Percentiles rank a stretch among this genome's conserved stretches.
phyloP scores from a whole-genome alignment of 495 filamentous ascomycete genomes.

The Elasticomyces elasticus region DNA sequence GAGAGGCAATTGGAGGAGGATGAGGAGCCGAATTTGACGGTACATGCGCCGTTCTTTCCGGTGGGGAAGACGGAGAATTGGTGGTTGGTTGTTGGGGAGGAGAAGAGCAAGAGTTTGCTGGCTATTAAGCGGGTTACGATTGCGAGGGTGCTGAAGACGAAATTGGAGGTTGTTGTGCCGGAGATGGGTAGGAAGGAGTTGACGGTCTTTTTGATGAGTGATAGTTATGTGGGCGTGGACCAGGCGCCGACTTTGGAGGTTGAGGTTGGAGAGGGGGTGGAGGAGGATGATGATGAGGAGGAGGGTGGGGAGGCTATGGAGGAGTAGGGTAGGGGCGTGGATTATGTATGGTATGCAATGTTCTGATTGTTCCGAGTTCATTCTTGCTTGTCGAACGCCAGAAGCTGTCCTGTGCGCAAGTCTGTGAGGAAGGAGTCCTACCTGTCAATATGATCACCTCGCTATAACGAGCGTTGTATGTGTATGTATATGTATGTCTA shows the following conservation, averaged over 20 bases:
- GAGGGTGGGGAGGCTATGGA: constrained; percentile 33
- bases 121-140: constrained; percentile 94
- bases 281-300: constrained; percentile 82
- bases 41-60: constrained; percentile 95
- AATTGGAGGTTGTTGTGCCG: constrained; percentile 80
- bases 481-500: too few species aligned
- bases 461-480: too few species aligned
- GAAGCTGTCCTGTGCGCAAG: too few species aligned
- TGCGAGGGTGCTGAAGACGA: constrained; percentile 61
- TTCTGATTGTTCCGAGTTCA: neutral
- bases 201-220: constrained; percentile 90
- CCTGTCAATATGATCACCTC: too few species aligned
- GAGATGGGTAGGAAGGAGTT: constrained; percentile 76
- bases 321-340: neutral
- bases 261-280: constrained; percentile 82
- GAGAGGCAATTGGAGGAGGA: constrained; percentile 68
- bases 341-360: neutral
- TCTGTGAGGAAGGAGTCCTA: too few species aligned
- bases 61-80: constrained; percentile 92
- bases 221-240: constrained; percentile 95
- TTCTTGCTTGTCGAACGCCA: neutral
- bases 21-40: constrained; percentile 67
- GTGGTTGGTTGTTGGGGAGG: constrained; percentile 87
- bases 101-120: constrained; percentile 71
- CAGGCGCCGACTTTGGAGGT: constrained; percentile 86